phyloP scores from a whole-genome alignment of 305 asterid genomes.

The Andrographis paniculata region DNA sequence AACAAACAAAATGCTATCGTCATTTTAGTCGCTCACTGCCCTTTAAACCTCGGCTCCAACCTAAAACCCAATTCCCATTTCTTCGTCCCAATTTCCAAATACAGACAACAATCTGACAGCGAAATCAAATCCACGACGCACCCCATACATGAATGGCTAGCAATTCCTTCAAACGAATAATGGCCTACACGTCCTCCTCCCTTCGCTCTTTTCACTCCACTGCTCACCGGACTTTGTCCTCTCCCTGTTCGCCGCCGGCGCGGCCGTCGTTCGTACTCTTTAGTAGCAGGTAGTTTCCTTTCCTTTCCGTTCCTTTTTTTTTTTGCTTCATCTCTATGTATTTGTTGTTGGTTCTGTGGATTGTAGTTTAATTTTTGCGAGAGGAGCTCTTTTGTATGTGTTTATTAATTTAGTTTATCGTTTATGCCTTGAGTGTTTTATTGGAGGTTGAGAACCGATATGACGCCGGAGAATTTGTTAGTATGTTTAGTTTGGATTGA shows the following conservation, averaged over 20 bases:
- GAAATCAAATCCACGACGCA: slow-evolving; percentile 15
- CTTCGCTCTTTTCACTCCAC: slow-evolving; percentile 23
- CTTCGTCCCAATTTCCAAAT: not conserved
- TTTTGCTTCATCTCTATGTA: no score
- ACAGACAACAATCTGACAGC: slow-evolving; percentile 13
- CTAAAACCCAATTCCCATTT: slow-evolving; percentile 15
- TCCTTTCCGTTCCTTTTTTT: not conserved
- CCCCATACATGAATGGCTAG: slow-evolving; percentile 55
- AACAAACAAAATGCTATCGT: no score
- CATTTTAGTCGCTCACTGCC: no score
- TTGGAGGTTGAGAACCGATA: no score
- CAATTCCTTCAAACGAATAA: slow-evolving; percentile 42
- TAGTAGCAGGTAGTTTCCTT: slow-evolving; percentile 27
- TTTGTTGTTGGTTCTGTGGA: slow-evolving; percentile 1
- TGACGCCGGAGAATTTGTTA: no score
- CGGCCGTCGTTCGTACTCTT: slow-evolving; percentile 31
- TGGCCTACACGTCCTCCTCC: slow-evolving; percentile 26
- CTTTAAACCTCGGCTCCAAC: slow-evolving; percentile 23
- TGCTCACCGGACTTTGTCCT: slow-evolving; percentile 18
- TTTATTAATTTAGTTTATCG: no score
- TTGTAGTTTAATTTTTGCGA: no score
- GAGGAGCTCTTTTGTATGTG: no score
- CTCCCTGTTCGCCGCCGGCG: slow-evolving; percentile 27
- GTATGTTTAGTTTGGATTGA: no score
- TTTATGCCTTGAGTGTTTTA: no score